phyloP scores from a whole-genome alignment of 805 yeast genomes.

The Teunomyces barrocoloradensis region DNA sequence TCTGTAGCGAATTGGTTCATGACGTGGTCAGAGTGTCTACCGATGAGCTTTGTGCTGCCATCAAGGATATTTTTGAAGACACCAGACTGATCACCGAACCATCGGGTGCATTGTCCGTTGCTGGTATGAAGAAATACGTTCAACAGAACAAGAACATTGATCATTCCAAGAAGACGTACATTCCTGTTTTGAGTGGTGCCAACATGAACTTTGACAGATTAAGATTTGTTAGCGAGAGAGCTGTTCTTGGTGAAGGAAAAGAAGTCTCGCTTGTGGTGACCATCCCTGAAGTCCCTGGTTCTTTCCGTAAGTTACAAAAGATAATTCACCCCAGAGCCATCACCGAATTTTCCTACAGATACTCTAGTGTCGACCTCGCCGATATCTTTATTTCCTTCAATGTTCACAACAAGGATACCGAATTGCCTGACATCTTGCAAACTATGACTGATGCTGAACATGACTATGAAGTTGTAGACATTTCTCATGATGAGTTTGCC shows the following conservation, averaged over 20 bases:
- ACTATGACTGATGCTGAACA: conserved; percentile 63
- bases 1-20: conserved; percentile 77
- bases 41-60: conserved; percentile 94
- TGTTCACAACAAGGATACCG: conserved; percentile 73
- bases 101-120: conserved; percentile 94
- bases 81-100: conserved; percentile 95
- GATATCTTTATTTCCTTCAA: conserved; percentile 85
- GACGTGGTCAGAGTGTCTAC: conserved; percentile 83
- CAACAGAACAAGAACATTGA: conserved; percentile 65
- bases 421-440: conserved; percentile 61
- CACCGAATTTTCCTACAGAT: conserved; percentile 93
- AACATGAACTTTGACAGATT: conserved; percentile 97
- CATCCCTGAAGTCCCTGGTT: conserved; percentile 92
- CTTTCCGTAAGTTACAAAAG: conserved; percentile 73
- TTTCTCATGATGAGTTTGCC: conserved; percentile 91
- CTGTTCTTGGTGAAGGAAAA: conserved; percentile 96
- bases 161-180: conserved; percentile 67
- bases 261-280: conserved; percentile 90
- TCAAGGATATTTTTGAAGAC: conserved; percentile 94
- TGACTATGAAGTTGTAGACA: conserved; percentile 65
- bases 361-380: conserved; percentile 54
- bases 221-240: conserved; percentile 95
- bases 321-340: conserved; percentile 84
- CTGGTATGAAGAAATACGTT: conserved; percentile 87
- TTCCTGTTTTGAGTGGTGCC: conserved; percentile 91